Evolutionary conservation across 176 grass and related monocot species (phyloP).

Genomic region (Triticum turgidum): DNA sequence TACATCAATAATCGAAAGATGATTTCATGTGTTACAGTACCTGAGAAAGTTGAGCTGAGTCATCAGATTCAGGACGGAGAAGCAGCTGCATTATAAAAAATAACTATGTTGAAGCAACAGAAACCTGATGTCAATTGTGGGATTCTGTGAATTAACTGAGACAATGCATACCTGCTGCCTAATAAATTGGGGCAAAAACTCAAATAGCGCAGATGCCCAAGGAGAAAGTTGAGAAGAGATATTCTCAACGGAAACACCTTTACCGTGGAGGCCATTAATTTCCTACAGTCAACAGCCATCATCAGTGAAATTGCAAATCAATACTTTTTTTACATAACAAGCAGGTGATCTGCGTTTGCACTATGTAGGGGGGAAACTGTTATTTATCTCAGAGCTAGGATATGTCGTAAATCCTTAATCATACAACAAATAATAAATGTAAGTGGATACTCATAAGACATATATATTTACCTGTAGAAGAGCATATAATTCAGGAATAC

Average conservation of each 20-base stretch:
- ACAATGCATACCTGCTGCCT: slow-evolving; percentile 73
- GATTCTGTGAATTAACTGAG: slow-evolving; percentile 1
- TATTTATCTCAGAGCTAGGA: neutral
- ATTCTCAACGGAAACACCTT: slow-evolving; percentile 85
- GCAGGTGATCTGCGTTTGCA: neutral
- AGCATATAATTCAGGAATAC: slow-evolving; percentile 95
- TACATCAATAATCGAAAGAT: neutral
- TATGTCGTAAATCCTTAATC: neutral
- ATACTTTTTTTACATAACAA: neutral
- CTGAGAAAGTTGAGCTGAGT: slow-evolving; percentile 98
- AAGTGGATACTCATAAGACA: neutral
- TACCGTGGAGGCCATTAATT: slow-evolving; percentile 83
- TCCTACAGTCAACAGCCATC: slow-evolving; percentile 54
- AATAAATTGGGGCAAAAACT: slow-evolving; percentile 94
- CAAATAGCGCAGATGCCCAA: slow-evolving; percentile 98
- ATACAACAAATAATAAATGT: neutral
- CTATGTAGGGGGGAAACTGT: too few relatives aligned
- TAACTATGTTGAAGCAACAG: slow-evolving; percentile 14
- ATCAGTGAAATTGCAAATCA: slow-evolving; percentile 24
- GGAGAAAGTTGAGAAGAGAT: slow-evolving; percentile 98
- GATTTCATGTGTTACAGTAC: slow-evolving; percentile 38
- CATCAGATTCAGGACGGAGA: slow-evolving; percentile 94
- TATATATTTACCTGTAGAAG: slow-evolving; percentile 74
- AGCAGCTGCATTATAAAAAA: slow-evolving; percentile 67
- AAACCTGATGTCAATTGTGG: neutral